Percentiles rank a stretch among this genome's conserved stretches.
Conservation (phyloP, 768 basidiomycete species). For the Gelatoporia subvermispora region DNA sequence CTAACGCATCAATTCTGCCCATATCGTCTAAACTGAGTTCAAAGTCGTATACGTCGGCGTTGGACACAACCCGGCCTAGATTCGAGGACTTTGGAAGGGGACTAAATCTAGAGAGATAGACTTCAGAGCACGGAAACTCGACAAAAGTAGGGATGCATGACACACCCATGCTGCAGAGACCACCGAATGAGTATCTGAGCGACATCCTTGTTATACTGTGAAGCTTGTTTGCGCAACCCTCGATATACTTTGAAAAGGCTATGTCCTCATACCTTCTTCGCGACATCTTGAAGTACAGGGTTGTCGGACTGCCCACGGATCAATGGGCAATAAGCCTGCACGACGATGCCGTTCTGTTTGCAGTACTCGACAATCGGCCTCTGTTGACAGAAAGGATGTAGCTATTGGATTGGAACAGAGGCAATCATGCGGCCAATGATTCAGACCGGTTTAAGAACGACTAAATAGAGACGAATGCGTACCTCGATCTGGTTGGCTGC, state of each 20-base stretch:
- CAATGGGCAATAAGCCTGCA: conserved; percentile 59
- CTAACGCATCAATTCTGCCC: conserved; percentile 37
- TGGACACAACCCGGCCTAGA: conserved; percentile 36
- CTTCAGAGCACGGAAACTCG: not conserved
- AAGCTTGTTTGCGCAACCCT: not conserved
- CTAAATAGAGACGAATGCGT: conserved; percentile 14
- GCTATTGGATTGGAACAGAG: conserved; percentile 31
- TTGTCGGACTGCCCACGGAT: conserved; percentile 45
- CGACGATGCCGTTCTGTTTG: conserved; percentile 30
- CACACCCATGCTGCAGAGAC: conserved; percentile 81
- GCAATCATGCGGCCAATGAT: not conserved
- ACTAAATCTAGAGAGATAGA: conserved; percentile 28
- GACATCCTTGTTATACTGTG: conserved; percentile 44
- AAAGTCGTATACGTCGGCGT: conserved; percentile 45
- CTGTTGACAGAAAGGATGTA: conserved; percentile 80
- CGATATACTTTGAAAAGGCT: not conserved
- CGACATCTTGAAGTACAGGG: conserved; percentile 46
- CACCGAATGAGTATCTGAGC: conserved; percentile 88
- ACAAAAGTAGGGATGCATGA: not conserved
- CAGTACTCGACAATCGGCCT: conserved; percentile 70
- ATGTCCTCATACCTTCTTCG: conserved; percentile 43
- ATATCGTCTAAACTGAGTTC: conserved; percentile 42
- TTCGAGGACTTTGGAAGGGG: conserved; percentile 47
- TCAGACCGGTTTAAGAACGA: not conserved
- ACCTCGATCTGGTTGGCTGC: conserved; percentile 84